phyloP scores from a whole-genome alignment of 140 eudicot species.

The Erigeron philadelphicus region DNA sequence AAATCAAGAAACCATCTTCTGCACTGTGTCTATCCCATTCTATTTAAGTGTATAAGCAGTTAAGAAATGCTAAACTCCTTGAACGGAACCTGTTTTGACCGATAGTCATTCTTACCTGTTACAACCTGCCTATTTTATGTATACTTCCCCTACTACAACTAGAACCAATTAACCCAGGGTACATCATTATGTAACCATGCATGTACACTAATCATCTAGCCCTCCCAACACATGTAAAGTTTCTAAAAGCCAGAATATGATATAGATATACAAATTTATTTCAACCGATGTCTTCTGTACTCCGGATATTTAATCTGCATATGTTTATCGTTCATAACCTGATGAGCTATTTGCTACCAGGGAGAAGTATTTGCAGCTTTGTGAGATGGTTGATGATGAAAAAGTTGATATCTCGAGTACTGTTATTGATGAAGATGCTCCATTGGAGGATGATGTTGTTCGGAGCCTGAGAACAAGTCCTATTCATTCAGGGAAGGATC shows the following conservation, averaged over 20 bases:
- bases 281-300: neutral
- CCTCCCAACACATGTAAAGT: conserved; percentile 8
- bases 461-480: conserved; percentile 93
- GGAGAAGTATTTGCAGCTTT: conserved; percentile 93
- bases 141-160: neutral
- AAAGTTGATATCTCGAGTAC: conserved; percentile 73
- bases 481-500: conserved; percentile 71
- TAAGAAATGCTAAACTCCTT: neutral
- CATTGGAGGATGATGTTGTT: conserved; percentile 85
- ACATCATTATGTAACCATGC: conserved; percentile 1
- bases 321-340: conserved; percentile 5
- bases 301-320: neutral
- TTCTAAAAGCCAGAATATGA: conserved; percentile 9
- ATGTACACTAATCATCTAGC: conserved; percentile 1
- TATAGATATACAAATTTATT: neutral
- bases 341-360: conserved; percentile 33
- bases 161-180: neutral
- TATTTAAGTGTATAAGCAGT: neutral
- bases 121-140: neutral
- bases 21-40: neutral
- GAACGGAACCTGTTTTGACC: neutral
- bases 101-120: neutral
- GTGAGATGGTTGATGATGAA: conserved; percentile 84
- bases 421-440: conserved; percentile 94
- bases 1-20: neutral